These are phyloP conservation scores for Xylaria sp. DNA, from an alignment of 2,329 filamentous ascomycete genomes.

Conservation along the genomic window DNA sequence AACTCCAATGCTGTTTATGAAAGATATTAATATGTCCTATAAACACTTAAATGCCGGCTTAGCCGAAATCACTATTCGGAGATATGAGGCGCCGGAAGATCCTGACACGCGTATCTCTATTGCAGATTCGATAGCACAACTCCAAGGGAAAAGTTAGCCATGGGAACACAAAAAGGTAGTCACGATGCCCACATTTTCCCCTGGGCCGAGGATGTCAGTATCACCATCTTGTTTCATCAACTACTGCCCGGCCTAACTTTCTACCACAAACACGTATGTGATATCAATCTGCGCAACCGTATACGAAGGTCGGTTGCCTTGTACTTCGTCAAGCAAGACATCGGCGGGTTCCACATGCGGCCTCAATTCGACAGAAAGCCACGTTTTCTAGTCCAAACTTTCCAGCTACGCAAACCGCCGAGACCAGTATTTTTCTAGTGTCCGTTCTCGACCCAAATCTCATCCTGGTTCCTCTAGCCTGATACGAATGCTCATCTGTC, in stretches of 20 bases:
- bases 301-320: background rate
- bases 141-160: background rate
- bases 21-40: background rate
- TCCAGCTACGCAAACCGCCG: background rate
- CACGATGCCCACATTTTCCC: slow-evolving; percentile 4
- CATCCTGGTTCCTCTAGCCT: too few relatives aligned
- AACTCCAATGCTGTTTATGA: too few relatives aligned
- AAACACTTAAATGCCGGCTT: background rate
- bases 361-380: background rate
- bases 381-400: background rate
- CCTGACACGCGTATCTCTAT: background rate
- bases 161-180: background rate
- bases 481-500: too few relatives aligned
- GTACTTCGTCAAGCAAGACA: background rate
- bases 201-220: background rate
- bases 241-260: background rate
- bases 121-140: background rate
- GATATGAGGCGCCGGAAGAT: background rate
- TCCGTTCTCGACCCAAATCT: too few relatives aligned
- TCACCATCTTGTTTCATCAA: slow-evolving; percentile 1
- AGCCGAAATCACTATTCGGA: background rate
- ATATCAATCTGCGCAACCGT: background rate
- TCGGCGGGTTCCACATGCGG: background rate
- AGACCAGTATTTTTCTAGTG: background rate
- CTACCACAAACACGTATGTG: background rate